A percentile compares a stretch with the other conserved stretches of the same genome.
phyloP scores from a whole-genome alignment of 768 basidiomycete species.

The Termitomyces sp. region DNA sequence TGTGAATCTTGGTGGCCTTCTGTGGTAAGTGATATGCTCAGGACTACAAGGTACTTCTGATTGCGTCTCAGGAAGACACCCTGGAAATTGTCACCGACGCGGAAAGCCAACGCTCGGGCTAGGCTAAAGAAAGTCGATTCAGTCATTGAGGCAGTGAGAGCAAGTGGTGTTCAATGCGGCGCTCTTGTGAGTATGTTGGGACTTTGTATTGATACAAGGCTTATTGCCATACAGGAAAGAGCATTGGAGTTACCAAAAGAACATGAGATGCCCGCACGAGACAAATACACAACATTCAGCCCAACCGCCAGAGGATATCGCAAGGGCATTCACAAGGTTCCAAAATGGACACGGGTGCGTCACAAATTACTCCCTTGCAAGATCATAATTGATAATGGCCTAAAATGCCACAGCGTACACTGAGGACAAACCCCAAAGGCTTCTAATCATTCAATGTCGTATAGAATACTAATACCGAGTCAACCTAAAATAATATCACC shows the following conservation, averaged over 20 bases:
- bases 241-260: constrained; percentile 89
- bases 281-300: constrained; percentile 94
- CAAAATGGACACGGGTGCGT: constrained; percentile 93
- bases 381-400: not conserved
- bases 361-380: not conserved
- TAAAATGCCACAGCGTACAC: constrained; percentile 57
- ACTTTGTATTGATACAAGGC: not conserved
- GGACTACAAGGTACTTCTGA: not conserved
- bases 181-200: constrained; percentile 58
- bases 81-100: constrained; percentile 86
- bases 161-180: constrained; percentile 75
- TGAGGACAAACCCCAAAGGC: constrained; percentile 86
- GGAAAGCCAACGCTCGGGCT: constrained; percentile 88
- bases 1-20: constrained; percentile 69
- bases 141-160: constrained; percentile 84
- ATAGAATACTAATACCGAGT: constrained; percentile 11
- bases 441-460: constrained; percentile 52
- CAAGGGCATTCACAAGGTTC: constrained; percentile 95
- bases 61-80: constrained; percentile 76
- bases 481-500: constrained; percentile 69
- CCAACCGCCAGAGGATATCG: constrained; percentile 71
- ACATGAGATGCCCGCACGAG: constrained; percentile 85
- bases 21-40: constrained; percentile 59
- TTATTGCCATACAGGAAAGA: constrained; percentile 40
- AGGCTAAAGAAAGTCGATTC: constrained; percentile 91